phyloP scores from a whole-genome alignment of 192 early-diverging fungal species.

The Coemansia pectinata region DNA sequence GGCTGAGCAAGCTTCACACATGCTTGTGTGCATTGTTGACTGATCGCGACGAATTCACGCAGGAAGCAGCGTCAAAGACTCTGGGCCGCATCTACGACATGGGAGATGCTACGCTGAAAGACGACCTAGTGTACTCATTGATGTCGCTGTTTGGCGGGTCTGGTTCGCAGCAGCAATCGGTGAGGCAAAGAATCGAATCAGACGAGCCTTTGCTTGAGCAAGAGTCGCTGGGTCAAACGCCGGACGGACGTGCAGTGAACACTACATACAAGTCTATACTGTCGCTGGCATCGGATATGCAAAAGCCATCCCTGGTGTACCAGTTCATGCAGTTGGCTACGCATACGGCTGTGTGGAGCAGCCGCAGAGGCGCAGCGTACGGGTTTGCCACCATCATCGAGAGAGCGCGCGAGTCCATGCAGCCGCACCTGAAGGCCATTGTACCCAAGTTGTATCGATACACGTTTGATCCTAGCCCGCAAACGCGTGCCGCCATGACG shows the following conservation, averaged over 20 bases:
- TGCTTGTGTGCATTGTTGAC: slow-evolving; percentile 74
- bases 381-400: slow-evolving; percentile 82
- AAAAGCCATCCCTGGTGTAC: slow-evolving; percentile 91
- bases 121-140: slow-evolving; percentile 43
- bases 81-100: slow-evolving; percentile 41
- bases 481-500: slow-evolving; percentile 85
- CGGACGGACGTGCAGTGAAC: slow-evolving; percentile 31
- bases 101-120: slow-evolving; percentile 31
- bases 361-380: slow-evolving; percentile 82
- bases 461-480: slow-evolving; percentile 89
- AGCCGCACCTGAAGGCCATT: slow-evolving; percentile 74
- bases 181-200: slow-evolving; percentile 31
- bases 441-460: slow-evolving; percentile 86
- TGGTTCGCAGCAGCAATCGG: slow-evolving; percentile 13
- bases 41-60: slow-evolving; percentile 72
- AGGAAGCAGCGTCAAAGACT: slow-evolving; percentile 40
- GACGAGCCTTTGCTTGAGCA: slow-evolving; percentile 42
- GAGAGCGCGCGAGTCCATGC: slow-evolving; percentile 75
- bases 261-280: slow-evolving; percentile 79
- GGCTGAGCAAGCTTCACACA: slow-evolving; percentile 68
- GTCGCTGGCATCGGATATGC: slow-evolving; percentile 90
- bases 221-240: slow-evolving; percentile 33
- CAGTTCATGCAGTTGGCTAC: slow-evolving; percentile 92
- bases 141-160: slow-evolving; percentile 30
- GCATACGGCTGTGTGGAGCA: slow-evolving; percentile 91